These are phyloP conservation scores for Penicillium sp. DNA, from an alignment of 2,329 filamentous ascomycete species.

Conservation along the genomic window DNA sequence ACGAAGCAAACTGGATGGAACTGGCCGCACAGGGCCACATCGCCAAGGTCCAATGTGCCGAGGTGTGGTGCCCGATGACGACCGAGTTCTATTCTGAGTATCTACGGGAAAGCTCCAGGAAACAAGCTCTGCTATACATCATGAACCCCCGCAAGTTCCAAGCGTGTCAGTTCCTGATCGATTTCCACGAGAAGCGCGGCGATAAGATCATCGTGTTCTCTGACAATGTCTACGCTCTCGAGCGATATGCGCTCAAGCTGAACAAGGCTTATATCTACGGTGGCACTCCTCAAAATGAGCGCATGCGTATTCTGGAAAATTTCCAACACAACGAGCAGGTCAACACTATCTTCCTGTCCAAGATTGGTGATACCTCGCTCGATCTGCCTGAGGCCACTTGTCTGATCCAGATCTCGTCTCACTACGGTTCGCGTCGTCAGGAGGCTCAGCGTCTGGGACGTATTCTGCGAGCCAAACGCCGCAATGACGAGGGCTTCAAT, in stretches of 20 bases:
- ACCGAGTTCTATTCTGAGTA: constrained; percentile 98
- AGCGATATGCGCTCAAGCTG: constrained; percentile 78
- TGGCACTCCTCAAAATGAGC: constrained; percentile 79
- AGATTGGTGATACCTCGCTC: constrained; percentile 97
- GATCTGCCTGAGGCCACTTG: constrained; percentile 95
- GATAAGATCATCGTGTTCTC: constrained; percentile 99
- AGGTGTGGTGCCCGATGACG: constrained; percentile 99
- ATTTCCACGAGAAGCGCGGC: constrained; percentile 90
- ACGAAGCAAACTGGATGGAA: constrained; percentile 99
- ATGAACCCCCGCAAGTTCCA: constrained; percentile 99
- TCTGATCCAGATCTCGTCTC: constrained; percentile 93
- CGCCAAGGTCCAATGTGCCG: constrained; percentile 92
- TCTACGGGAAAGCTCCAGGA: constrained; percentile 66
- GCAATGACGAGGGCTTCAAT: constrained; percentile 98
- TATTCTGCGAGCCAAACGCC: constrained; percentile 88
- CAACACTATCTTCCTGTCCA: constrained; percentile 92
- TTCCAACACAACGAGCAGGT: constrained; percentile 90
- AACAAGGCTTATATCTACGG: constrained; percentile 90
- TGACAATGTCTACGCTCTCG: constrained; percentile 90
- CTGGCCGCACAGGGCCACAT: constrained; percentile 95
- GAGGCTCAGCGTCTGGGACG: constrained; percentile 91
- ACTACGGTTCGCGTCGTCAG: constrained; percentile 94
- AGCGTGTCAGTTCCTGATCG: constrained; percentile 95
- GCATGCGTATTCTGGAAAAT: constrained; percentile 82
- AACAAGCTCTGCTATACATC: constrained; percentile 73